Evolutionary conservation across 176 grass and related monocot species (phyloP), one percentile per base, ranked within the genome.

Genomic region (Chloris gayana): DNA sequence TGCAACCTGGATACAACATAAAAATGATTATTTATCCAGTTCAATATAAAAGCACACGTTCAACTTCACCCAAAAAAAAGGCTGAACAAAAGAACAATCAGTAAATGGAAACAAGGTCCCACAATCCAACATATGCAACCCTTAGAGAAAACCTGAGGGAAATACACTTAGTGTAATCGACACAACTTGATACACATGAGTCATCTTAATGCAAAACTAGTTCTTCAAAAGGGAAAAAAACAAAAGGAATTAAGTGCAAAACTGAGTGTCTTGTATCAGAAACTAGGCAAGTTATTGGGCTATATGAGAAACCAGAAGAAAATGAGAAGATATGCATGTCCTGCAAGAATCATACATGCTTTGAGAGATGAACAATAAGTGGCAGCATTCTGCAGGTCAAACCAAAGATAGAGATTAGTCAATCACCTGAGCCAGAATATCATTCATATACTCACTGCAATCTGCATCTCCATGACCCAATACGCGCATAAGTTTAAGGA

Each of bases 351-450:
- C 60, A 67, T 79, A 39, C 32, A 57, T 67, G 67, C n/a, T 88
- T 74, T 80, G 25, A 34, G 54, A 2, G 14, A 66, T 75, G 39
- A 80, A 51, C 41, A 68, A 68, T 27, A 82, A 64, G 44, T 70
- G 42, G 19, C 32, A 21, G 29, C 21, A 32, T 70, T 53, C 45
- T 80, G 51, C 31, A 74, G 63, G 25, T 64, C 10, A 64, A 68
- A 75, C 6, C 3, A 63, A 51, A 80, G 32, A 65, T 11, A 64
- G 1, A 32, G 58, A 80, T 64, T 57, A 86, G 77, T 80, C 78
- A 88, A 65, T 88, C 46, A 94, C 95, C 92, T 98, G 95, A 65
- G 95, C 95, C 73, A 98, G 92, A 89, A 98, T 94, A 71, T 98
- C 95, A 81, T 98, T 98, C 85, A 94, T 93, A 85, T 86, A 84